These are phyloP conservation scores for Syncephalastrum sp. DNA, from an alignment of 371 early-diverging fungal species.

Conservation along the genomic window DNA sequence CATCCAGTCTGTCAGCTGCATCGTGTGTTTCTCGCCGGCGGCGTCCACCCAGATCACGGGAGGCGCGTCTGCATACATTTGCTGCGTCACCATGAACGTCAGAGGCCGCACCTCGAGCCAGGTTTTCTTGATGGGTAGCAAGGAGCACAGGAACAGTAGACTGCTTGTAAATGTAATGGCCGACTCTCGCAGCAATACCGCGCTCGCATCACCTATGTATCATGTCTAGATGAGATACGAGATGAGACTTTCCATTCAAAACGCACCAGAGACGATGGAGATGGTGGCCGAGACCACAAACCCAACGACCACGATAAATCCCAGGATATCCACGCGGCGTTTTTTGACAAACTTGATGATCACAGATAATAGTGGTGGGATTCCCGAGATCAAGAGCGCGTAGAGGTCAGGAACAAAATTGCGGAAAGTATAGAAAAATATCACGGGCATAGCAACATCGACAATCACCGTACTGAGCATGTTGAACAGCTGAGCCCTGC, in stretches of 20 bases:
- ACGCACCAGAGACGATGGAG: conserved; percentile 33
- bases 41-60: conserved; percentile 22
- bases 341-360: conserved; percentile 19
- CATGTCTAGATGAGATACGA: too few relatives aligned
- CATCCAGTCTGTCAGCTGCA: conserved; percentile 22
- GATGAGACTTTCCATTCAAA: too few relatives aligned
- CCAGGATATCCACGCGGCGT: conserved; percentile 38
- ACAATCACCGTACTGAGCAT: conserved; percentile 14
- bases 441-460: conserved; percentile 33
- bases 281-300: conserved; percentile 44
- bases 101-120: conserved; percentile 32
- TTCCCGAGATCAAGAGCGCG: conserved; percentile 45
- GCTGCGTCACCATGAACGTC: conserved; percentile 28
- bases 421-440: conserved; percentile 33
- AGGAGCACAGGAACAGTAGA: conserved; percentile 35
- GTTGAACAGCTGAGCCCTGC: too few relatives aligned
- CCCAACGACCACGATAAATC: conserved; percentile 31
- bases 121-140: conserved; percentile 39
- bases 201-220: conserved; percentile 31
- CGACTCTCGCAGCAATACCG: conserved; percentile 43
- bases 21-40: conserved; percentile 16
- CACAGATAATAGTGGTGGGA: conserved; percentile 41
- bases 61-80: conserved; percentile 25
- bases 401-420: conserved; percentile 22
- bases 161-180: conserved; percentile 34